These are phyloP conservation scores for Auriscalpium vulgare DNA, from an alignment of 768 basidiomycete species.

Conservation along the genomic window DNA sequence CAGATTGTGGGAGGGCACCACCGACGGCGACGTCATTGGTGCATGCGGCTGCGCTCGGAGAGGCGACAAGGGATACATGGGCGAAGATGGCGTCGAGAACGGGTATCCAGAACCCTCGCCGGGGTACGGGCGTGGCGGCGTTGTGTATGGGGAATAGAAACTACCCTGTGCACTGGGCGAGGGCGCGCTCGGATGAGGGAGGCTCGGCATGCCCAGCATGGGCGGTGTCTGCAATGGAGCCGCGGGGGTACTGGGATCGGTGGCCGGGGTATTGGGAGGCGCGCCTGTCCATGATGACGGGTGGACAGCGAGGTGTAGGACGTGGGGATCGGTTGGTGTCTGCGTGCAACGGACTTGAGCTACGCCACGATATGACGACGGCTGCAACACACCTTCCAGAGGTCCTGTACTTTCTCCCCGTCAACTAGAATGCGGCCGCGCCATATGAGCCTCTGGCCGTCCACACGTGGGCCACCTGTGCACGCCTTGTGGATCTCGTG, in stretches of 20 bases:
- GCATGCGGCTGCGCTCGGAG: too few species aligned
- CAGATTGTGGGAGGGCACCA: background rate
- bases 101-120: background rate
- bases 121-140: background rate
- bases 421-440: constrained; percentile 60
- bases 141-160: too few species aligned
- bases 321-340: constrained; percentile 48
- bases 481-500: constrained; percentile 53
- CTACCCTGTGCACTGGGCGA: too few species aligned
- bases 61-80: background rate
- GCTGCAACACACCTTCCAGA: constrained; percentile 56
- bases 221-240: background rate
- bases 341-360: constrained; percentile 18
- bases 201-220: too few species aligned
- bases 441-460: constrained; percentile 75
- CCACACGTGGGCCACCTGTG: constrained; percentile 52
- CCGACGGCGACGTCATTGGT: background rate
- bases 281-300: constrained; percentile 63
- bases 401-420: constrained; percentile 51
- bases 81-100: background rate
- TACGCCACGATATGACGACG: background rate
- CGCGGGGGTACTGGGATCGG: constrained; percentile 7
- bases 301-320: constrained; percentile 73
- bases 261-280: constrained; percentile 34
- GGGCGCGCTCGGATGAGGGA: too few species aligned